A percentile compares a stretch with the other conserved stretches of the same genome.
phyloP scores from a whole-genome alignment of 345 rosid species.

The Moricandia arvensis region DNA sequence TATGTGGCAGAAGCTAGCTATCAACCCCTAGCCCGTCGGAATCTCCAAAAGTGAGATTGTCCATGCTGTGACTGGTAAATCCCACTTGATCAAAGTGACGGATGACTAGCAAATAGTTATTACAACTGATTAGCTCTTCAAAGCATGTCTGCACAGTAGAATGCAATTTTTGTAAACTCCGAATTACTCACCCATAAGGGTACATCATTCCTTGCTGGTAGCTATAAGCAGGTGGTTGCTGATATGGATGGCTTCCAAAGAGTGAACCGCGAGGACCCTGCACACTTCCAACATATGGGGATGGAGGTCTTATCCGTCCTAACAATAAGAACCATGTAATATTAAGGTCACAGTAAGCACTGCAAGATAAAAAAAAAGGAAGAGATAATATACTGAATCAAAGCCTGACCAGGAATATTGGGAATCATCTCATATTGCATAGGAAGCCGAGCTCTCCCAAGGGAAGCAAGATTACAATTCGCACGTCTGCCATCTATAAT shows the following conservation, averaged over 20 bases:
- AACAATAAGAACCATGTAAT: neutral
- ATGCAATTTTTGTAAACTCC: neutral
- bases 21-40: slow-evolving; percentile 35
- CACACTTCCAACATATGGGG: slow-evolving; percentile 53
- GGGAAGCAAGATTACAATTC: slow-evolving; percentile 93
- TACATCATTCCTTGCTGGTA: slow-evolving; percentile 75
- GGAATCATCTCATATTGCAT: slow-evolving; percentile 53
- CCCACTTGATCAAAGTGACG: slow-evolving; percentile 12
- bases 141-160: neutral
- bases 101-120: slow-evolving; percentile 10
- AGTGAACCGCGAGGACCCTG: slow-evolving; percentile 64
- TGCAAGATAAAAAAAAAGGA: neutral
- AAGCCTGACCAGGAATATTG: slow-evolving; percentile 37
- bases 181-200: slow-evolving; percentile 81
- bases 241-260: slow-evolving; percentile 72
- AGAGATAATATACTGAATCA: neutral
- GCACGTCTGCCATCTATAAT: slow-evolving; percentile 94
- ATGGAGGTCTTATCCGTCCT: slow-evolving; percentile 71
- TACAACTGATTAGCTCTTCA: neutral
- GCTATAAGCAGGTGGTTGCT: slow-evolving; percentile 63
- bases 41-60: slow-evolving; percentile 25
- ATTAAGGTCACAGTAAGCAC: neutral
- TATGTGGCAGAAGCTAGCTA: slow-evolving; percentile 42
- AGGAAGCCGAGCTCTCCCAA: slow-evolving; percentile 74
- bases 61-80: slow-evolving; percentile 48